These are phyloP conservation scores for Plasmodium adleri DNA, from an alignment of 169 alveolate species.

Conservation along the genomic window DNA sequence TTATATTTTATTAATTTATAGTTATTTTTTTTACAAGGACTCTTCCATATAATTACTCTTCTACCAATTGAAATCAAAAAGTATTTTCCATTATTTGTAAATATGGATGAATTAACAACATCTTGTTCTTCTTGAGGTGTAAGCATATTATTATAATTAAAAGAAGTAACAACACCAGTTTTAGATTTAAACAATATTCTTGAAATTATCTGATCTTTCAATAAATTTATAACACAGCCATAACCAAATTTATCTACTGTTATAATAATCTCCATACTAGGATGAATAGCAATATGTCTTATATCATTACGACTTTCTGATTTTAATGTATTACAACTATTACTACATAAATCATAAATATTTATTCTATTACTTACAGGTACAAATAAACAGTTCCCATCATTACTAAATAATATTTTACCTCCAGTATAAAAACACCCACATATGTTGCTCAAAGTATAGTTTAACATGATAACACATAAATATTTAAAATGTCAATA, in stretches of 20 bases:
- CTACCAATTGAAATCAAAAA: slow-evolving; percentile 81
- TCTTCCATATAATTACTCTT: slow-evolving; percentile 82
- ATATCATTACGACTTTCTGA: slow-evolving; percentile 86
- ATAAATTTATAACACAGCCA: slow-evolving; percentile 84
- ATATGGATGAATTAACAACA: slow-evolving; percentile 74
- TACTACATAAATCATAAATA: slow-evolving; percentile 85
- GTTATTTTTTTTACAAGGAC: slow-evolving; percentile 78
- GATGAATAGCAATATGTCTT: slow-evolving; percentile 82
- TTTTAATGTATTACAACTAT: slow-evolving; percentile 82
- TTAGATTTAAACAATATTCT: slow-evolving; percentile 82
- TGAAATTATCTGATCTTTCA: slow-evolving; percentile 82
- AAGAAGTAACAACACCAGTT: slow-evolving; percentile 77
- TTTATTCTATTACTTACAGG: slow-evolving; percentile 89
- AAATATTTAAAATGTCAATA: background rate
- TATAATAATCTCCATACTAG: slow-evolving; percentile 83
- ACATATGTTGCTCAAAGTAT: slow-evolving; percentile 49
- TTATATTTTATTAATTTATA: slow-evolving; percentile 83
- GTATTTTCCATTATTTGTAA: slow-evolving; percentile 81
- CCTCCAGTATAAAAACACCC: slow-evolving; percentile 70
- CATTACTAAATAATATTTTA: slow-evolving; percentile 33
- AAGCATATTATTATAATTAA: slow-evolving; percentile 26
- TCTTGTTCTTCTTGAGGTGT: slow-evolving; percentile 80
- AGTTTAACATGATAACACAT: slow-evolving; percentile 21
- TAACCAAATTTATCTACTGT: slow-evolving; percentile 84
- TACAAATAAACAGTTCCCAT: slow-evolving; percentile 84